A percentile compares a stretch with the other conserved stretches of the same genome.
phyloP scores from a whole-genome alignment of 1,284 basidiomycete genomes.

The Puccinia novopanici region DNA sequence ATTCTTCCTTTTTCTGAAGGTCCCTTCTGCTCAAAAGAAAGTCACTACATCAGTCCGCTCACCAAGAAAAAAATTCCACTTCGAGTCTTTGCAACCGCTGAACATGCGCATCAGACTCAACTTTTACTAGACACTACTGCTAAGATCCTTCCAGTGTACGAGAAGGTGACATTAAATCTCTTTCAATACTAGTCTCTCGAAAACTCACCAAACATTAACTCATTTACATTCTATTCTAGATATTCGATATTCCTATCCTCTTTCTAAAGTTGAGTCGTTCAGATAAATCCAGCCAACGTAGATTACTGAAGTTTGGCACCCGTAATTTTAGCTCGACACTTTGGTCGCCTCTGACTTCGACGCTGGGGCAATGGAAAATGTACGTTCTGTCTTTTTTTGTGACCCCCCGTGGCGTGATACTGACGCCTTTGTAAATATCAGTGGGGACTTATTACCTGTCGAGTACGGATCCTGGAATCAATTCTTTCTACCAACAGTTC shows the following conservation, averaged over 20 bases:
- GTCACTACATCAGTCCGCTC: slow-evolving; percentile 71
- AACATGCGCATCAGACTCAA: slow-evolving; percentile 76
- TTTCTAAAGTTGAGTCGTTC: slow-evolving; percentile 69
- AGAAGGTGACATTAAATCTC: slow-evolving; percentile 64
- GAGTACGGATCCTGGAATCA: slow-evolving; percentile 16
- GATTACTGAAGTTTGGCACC: background rate
- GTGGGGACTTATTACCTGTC: slow-evolving; percentile 53
- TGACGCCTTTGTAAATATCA: slow-evolving; percentile 4
- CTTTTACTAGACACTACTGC: slow-evolving; percentile 84
- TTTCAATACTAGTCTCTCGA: background rate
- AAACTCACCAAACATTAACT: background rate
- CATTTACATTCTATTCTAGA: slow-evolving; percentile 31
- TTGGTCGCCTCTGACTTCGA: slow-evolving; percentile 74
- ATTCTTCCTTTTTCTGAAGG: slow-evolving; percentile 32
- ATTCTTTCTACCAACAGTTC: background rate
- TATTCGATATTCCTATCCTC: slow-evolving; percentile 66
- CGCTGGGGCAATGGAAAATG: slow-evolving; percentile 90
- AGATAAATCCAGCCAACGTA: background rate
- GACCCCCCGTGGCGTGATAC: background rate
- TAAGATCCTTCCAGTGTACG: slow-evolving; percentile 85
- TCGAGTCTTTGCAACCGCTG: slow-evolving; percentile 83
- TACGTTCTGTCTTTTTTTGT: slow-evolving; percentile 52
- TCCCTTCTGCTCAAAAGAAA: slow-evolving; percentile 45
- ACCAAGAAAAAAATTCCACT: slow-evolving; percentile 80
- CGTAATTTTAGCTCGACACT: slow-evolving; percentile 69